Evolutionary conservation across 495 filamentous ascomycete species (phyloP).

Genomic region (Aspergillus diversus): DNA sequence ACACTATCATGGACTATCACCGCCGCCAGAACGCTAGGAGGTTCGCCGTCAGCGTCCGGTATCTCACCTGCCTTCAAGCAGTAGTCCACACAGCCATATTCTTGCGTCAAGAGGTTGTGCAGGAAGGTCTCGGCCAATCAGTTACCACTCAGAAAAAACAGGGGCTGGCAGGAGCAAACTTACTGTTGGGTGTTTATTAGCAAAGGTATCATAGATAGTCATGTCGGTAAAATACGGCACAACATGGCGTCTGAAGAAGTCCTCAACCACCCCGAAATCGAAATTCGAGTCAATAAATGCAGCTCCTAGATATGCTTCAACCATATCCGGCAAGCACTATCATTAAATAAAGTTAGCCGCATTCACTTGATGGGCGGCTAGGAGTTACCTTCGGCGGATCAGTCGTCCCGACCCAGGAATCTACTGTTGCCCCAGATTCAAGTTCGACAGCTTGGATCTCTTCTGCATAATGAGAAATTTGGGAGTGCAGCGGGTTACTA

Average conservation of each 20-base stretch:
- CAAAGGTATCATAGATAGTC: constrained; percentile 83
- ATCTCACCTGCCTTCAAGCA: constrained; percentile 57
- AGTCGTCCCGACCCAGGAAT: constrained; percentile 76
- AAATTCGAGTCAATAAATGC: constrained; percentile 91
- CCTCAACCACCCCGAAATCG: constrained; percentile 70
- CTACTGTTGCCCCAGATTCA: constrained; percentile 58
- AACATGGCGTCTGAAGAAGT: constrained; percentile 76
- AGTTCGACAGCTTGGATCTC: constrained; percentile 62
- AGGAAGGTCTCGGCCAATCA: constrained; percentile 53
- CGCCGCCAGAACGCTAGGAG: constrained; percentile 63
- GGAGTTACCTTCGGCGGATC: constrained; percentile 70
- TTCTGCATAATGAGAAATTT: constrained; percentile 70
- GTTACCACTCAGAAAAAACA: constrained; percentile 41
- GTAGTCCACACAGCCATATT: constrained; percentile 58
- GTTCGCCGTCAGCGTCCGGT: constrained; percentile 45
- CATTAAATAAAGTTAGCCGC: constrained; percentile 6
- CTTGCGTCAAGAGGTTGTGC: constrained; percentile 50
- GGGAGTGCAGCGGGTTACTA: constrained; percentile 57
- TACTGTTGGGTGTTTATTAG: constrained; percentile 81
- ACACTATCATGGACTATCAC: constrained; percentile 76
- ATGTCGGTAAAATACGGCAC: constrained; percentile 85
- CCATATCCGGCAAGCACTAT: constrained; percentile 80
- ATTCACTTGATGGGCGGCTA: not conserved
- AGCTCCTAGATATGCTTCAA: constrained; percentile 89
- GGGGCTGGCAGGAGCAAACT: constrained; percentile 23